phyloP scores from a whole-genome alignment of 306 rosid species.

The Canavalia ensiformis region DNA sequence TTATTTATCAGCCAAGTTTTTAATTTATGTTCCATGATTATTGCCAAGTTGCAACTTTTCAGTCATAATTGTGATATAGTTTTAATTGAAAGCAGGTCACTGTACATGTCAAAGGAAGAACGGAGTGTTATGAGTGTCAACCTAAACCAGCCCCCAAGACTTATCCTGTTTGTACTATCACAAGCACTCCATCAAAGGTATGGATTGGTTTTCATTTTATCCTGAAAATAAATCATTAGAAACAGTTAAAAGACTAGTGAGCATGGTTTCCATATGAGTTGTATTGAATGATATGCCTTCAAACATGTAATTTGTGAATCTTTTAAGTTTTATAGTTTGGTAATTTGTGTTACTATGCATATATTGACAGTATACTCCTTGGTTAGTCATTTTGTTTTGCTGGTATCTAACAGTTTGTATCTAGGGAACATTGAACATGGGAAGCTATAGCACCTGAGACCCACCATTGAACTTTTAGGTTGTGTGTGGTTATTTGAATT shows the following conservation, averaged over 20 bases:
- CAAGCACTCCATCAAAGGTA: constrained; percentile 99
- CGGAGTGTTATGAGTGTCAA: constrained; percentile 98
- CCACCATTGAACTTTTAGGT: neutral
- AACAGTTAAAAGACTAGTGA: neutral
- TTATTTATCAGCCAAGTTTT: neutral
- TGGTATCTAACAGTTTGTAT: constrained; percentile 11
- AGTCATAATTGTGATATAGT: constrained; percentile 39
- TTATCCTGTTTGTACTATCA: constrained; percentile 97
- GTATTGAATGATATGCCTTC: neutral
- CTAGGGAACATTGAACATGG: neutral
- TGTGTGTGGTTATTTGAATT: constrained; percentile 2
- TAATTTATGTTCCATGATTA: neutral
- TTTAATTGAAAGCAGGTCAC: constrained; percentile 76
- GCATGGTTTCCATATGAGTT: neutral
- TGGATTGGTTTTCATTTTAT: constrained; percentile 29
- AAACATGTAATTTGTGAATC: neutral
- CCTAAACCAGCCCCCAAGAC: constrained; percentile 99
- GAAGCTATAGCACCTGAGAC: constrained; percentile 13
- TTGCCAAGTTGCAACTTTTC: constrained; percentile 9
- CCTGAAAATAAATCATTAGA: neutral
- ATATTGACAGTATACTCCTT: constrained; percentile 23
- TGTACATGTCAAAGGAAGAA: constrained; percentile 94
- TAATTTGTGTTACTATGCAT: neutral
- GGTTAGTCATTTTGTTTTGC: constrained; percentile 16
- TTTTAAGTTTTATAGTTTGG: neutral